Percentiles rank a stretch among this genome's conserved stretches.
Conservation (phyloP, 2,329 filamentous ascomycete genomes). For the Didymella lethalis region DNA sequence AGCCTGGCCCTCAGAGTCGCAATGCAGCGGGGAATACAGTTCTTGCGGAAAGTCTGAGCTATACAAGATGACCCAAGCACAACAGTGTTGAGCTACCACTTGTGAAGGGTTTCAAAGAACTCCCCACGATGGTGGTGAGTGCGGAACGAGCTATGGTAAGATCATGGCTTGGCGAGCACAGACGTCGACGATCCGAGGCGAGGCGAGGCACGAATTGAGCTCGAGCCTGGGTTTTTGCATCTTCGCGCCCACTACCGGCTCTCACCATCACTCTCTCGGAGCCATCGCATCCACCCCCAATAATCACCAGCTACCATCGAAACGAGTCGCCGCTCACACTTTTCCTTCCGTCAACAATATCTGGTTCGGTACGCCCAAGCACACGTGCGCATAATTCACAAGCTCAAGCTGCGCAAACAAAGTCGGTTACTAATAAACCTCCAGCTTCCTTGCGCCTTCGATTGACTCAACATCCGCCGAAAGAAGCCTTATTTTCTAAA, state of each 20-base stretch:
- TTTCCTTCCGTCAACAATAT: conserved; percentile 24
- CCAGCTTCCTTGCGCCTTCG: conserved; percentile 19
- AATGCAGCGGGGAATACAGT: too few relatives aligned
- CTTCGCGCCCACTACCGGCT: conserved; percentile 19
- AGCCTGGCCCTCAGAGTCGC: too few relatives aligned
- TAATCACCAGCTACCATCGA: conserved; percentile 10
- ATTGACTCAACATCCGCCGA: conserved; percentile 1
- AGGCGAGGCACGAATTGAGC: conserved; percentile 17
- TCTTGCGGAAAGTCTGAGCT: too few relatives aligned
- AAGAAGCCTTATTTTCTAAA: conserved; percentile 11
- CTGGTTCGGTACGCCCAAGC: conserved; percentile 28
- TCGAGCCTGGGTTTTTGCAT: conserved; percentile 17
- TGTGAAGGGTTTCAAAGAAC: too few relatives aligned
- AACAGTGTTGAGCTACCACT: too few relatives aligned
- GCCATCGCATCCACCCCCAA: conserved; percentile 3
- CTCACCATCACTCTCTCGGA: conserved; percentile 16
- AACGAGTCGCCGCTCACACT: conserved; percentile 6
- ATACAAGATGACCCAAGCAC: too few relatives aligned
- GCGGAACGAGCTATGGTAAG: conserved; percentile 1
- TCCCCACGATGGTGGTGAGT: neutral
- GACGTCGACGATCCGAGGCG: conserved; percentile 9
- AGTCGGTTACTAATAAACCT: conserved; percentile 6
- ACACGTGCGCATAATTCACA: conserved; percentile 14
- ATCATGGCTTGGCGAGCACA: conserved; percentile 19
- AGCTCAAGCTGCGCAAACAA: neutral